Base-by-base conservation (phyloP, 2,329 filamentous ascomycete species). In the Nemania abortiva region DNA sequence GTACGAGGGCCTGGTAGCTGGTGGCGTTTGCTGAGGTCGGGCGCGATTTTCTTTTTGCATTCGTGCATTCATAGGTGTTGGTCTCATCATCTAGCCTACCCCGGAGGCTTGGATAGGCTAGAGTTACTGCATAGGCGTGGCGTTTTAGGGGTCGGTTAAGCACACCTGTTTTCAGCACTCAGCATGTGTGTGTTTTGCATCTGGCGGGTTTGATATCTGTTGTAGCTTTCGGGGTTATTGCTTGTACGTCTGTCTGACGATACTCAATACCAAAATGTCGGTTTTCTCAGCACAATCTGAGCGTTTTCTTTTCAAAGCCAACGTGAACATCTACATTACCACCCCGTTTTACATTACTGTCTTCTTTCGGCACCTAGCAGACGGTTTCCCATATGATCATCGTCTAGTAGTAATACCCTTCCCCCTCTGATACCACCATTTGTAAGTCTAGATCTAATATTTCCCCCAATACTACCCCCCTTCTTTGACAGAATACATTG, bases 1-100 rank as follows among this genome's bases (percentile, higher is more conserved):
- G 1, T 87, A 85, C 69, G 84, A 85, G 34, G 86, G 86, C 2
- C 74, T 88, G 63, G 24, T 27, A n/a, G 66, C 70, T 34, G 60
- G 54, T 29, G 67, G 68, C 47, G 71, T 63, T 65, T 71, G 59
- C 60, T 72, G 60, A 39, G 31, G 24, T 27, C 20, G 50, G 60
- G 13, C 37, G 9, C 63, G 24, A 6, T 64, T 70, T 63, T 58
- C 20, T 27, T 58, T 47, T 68, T 27, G 54, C 66, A 55, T 65
- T 54, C 11, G 6, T 69, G 68, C 65, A 69, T 70, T 69, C 47
- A 60, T 22, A 50, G 68, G 68, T 63, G 60, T 70, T 65, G 56
- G 61, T 65, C 52, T 66, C 50, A 59, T 63, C 56, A 13, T 62
- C 55, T 22, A n/a, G 59, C 57, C 57, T 68, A 52, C 39, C 49